These are phyloP conservation scores for Aspergillus homomorphus DNA, from an alignment of 495 filamentous ascomycete genomes.

Conservation along the genomic window DNA sequence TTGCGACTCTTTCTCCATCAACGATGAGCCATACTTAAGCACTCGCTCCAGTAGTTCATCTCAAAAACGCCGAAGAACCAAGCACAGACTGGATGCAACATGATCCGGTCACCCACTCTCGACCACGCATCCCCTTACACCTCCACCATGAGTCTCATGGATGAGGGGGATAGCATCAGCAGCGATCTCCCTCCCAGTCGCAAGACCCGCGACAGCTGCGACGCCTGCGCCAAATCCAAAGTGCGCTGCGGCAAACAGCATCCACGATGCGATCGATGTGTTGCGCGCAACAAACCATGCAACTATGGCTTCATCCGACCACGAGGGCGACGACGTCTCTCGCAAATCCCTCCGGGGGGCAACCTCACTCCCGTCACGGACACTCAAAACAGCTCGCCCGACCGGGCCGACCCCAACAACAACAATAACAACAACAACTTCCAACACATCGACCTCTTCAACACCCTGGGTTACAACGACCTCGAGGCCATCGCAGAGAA, in stretches of 20 bases:
- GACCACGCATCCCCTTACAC: not conserved
- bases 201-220: not conserved
- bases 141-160: not conserved
- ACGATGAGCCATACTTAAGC: not conserved
- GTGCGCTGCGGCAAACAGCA: not conserved
- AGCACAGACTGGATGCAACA: not conserved
- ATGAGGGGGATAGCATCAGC: not conserved
- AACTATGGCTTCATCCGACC: not conserved
- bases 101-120: not conserved
- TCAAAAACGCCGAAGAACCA: not conserved
- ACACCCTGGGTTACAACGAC: not conserved
- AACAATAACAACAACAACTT: not conserved
- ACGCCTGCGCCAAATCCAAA: conserved; percentile 4
- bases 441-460: not conserved
- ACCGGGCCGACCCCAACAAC: not conserved
- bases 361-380: not conserved
- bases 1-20: not conserved
- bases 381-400: not conserved
- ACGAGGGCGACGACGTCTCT: not conserved
- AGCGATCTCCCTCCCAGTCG: not conserved
- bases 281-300: not conserved
- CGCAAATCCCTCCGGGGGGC: not conserved
- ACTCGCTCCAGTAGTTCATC: not conserved
- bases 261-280: not conserved
- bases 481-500: not conserved